Percentiles rank a stretch among this genome's conserved stretches.
Evolutionary conservation across 2,329 filamentous ascomycete genomes (phyloP).

Genomic region (Thielaviopsis euricoi): DNA sequence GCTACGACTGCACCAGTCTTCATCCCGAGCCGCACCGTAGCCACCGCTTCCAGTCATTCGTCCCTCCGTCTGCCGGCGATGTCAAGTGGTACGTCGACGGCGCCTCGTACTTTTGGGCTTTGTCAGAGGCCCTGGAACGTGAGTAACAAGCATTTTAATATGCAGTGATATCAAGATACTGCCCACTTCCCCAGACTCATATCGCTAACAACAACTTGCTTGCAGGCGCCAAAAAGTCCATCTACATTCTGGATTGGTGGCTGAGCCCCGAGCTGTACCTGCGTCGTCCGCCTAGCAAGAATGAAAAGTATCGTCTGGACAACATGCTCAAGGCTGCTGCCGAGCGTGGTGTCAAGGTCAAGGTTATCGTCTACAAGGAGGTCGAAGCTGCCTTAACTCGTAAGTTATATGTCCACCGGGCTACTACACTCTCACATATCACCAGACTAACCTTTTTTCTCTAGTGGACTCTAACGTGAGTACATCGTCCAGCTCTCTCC

Average conservation of each 20-base stretch:
- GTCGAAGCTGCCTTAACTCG: conserved; percentile 64
- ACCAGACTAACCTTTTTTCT: conserved; percentile 11
- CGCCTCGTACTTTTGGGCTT: conserved; percentile 71
- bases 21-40: conserved; percentile 26
- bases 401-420: conserved; percentile 32
- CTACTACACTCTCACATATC: not conserved
- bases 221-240: conserved; percentile 51
- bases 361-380: conserved; percentile 87
- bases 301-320: conserved; percentile 73
- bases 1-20: conserved; percentile 24
- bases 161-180: too few species aligned
- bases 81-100: conserved; percentile 83
- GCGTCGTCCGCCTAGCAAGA: conserved; percentile 61
- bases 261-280: conserved; percentile 77
- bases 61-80: conserved; percentile 53
- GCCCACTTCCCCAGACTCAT: too few species aligned
- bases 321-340: conserved; percentile 68
- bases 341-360: conserved; percentile 66
- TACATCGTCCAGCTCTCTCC: conserved; percentile 17
- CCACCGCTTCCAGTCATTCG: conserved; percentile 52
- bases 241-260: conserved; percentile 88
- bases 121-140: conserved; percentile 60
- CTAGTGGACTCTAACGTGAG: conserved; percentile 25
- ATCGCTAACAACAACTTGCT: not conserved
- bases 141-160: too few species aligned